A percentile compares a stretch with the other conserved stretches of the same genome.
Conservation (phyloP, 495 filamentous ascomycete species). For the Filosporella fistucella region DNA sequence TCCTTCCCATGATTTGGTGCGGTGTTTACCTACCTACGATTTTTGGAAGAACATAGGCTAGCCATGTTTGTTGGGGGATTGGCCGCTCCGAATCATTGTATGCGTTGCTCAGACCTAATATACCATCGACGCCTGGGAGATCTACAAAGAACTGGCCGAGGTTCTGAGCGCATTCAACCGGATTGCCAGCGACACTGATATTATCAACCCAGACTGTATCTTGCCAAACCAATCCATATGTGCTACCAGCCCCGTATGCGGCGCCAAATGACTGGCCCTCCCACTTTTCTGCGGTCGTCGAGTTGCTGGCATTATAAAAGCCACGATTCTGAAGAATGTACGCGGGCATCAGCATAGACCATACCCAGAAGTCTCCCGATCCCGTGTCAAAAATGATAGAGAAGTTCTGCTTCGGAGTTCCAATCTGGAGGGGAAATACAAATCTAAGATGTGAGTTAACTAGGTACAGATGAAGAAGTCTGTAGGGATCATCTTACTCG, state of each 20-base stretch:
- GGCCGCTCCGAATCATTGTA: constrained; percentile 7
- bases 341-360: constrained; percentile 11
- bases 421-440: constrained; percentile 46
- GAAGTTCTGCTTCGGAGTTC: constrained; percentile 50
- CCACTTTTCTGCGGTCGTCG: neutral
- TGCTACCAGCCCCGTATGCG: constrained; percentile 1
- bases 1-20: neutral
- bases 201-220: constrained; percentile 8
- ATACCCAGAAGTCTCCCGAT: constrained; percentile 44
- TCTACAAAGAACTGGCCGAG: neutral
- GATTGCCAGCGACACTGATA: constrained; percentile 5
- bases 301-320: constrained; percentile 7
- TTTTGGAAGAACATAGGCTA: constrained; percentile 2
- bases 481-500: neutral
- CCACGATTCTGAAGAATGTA: neutral
- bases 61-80: constrained; percentile 9
- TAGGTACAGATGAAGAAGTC: neutral
- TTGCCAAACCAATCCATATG: constrained; percentile 6
- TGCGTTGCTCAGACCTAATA: constrained; percentile 4
- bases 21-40: constrained; percentile 3
- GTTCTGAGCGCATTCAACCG: constrained; percentile 7
- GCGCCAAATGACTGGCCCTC: constrained; percentile 4
- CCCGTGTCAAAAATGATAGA: constrained; percentile 58
- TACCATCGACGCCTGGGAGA: constrained; percentile 4
- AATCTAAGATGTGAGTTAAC: neutral